Evolutionary conservation across 768 basidiomycete species (phyloP).

Genomic region (Leccinum ochraceum): DNA sequence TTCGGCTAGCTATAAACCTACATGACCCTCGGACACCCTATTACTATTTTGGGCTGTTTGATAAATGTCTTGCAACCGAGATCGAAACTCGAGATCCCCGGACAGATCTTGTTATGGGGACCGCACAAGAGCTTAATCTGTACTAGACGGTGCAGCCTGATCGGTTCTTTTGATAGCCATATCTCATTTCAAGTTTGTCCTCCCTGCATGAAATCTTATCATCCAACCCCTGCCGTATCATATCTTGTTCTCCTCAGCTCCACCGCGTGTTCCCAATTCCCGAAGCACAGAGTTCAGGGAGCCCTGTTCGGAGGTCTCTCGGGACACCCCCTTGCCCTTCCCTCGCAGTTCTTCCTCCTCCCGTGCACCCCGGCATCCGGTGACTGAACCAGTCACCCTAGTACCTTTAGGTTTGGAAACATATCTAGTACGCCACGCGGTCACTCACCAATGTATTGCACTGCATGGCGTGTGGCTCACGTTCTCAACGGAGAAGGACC

Average conservation of each 20-base stretch:
- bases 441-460: not conserved
- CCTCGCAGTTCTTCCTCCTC: not conserved
- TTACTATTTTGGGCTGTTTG: conserved; percentile 3
- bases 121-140: not conserved
- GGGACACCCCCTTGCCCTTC: not conserved
- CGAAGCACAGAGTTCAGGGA: not conserved
- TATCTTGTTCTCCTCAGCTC: not conserved
- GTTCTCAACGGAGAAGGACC: conserved; percentile 10
- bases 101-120: not conserved
- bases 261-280: not conserved
- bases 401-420: not conserved
- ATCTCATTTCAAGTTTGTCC: conserved; percentile 7
- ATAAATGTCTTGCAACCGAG: conserved; percentile 2
- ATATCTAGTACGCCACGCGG: not conserved
- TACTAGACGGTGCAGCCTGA: not conserved
- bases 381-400: not conserved
- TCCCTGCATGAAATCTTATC: not conserved
- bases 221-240: not conserved
- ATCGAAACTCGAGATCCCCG: not conserved
- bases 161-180: not conserved
- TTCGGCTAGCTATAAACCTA: conserved; percentile 20
- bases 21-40: conserved; percentile 29
- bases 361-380: not conserved
- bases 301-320: not conserved
- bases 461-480: conserved; percentile 6